Evolutionary conservation across 2,329 filamentous ascomycete species (phyloP).

Genomic region (Aspergillus nomiae): DNA sequence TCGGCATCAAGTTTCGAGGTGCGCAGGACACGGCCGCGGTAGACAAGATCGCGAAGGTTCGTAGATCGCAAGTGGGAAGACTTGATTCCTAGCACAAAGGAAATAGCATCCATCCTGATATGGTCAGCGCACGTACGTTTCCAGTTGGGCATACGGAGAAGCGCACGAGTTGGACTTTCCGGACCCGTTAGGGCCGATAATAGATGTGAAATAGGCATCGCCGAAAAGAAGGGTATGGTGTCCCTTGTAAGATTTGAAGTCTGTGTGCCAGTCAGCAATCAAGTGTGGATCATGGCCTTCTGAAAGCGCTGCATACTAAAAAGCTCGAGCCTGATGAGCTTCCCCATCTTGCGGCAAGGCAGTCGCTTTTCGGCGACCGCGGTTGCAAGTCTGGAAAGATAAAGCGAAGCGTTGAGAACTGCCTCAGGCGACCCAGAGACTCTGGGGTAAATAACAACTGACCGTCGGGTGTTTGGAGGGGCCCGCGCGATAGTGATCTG

Average conservation of each 20-base stretch:
- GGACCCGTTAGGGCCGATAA: conserved; percentile 98
- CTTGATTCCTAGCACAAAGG: conserved; percentile 97
- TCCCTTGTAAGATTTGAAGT: conserved; percentile 99
- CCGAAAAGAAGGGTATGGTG: conserved; percentile 93
- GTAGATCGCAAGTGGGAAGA: conserved; percentile 96
- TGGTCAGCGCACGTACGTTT: conserved; percentile 24
- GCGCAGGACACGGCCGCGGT: conserved; percentile 89
- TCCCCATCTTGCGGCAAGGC: conserved; percentile 72
- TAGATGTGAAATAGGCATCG: conserved; percentile 98
- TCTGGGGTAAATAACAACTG: conserved; percentile 10
- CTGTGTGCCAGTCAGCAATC: conserved; percentile 50
- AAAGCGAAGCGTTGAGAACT: background rate
- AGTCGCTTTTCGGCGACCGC: conserved; percentile 28
- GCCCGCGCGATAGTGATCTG: conserved; percentile 21
- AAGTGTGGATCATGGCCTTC: conserved; percentile 11
- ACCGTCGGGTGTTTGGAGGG: conserved; percentile 23
- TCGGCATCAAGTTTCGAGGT: conserved; percentile 92
- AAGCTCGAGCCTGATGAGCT: conserved; percentile 90
- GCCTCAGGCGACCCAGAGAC: conserved; percentile 3
- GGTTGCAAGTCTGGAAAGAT: conserved; percentile 17
- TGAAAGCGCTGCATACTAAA: conserved; percentile 66
- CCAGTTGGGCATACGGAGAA: background rate
- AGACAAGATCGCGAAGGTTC: conserved; percentile 91
- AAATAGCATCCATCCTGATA: conserved; percentile 94
- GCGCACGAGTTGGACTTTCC: conserved; percentile 96